Evolutionary conservation across 2,329 filamentous ascomycete genomes (phyloP), one percentile per base, ranked within the genome.

Genomic region (Phyllosticta citribraziliensis): DNA sequence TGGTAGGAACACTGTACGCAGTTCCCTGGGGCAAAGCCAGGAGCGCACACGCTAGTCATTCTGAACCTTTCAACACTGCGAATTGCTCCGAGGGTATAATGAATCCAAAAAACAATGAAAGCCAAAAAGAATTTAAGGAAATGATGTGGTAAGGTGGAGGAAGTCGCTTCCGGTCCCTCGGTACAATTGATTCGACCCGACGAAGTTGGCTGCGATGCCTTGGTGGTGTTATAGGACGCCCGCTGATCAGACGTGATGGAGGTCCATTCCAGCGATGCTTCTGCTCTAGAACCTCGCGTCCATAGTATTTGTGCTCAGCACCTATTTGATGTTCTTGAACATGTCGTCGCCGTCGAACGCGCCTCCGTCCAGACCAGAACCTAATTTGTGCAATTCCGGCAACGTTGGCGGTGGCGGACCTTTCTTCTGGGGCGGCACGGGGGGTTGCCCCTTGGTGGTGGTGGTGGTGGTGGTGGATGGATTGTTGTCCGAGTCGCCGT

Each of bases 391-490:
- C 59, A 75, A 70, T 58, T 73, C 72, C 10, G 74, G 74, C 35
- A 76, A 65, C 14, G 72, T 72, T 27, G 74, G 74, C n/a, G 74
- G 70, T 22, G 73, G 74, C 22, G 73, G 73, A 3, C 70, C 72
- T 63, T 72, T 71, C 63, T 69, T 68, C 64, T 66, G 64, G 3
- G 66, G 60, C 40, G 68, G 69, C 64, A 65, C 64, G 2, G 66
- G 62, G 35, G 65, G 64, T 10, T 51, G 55, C 55, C 40, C 27
- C 55, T 55, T 30, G 2, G 17, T 54, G 57, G 40, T 58, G 14
- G 27, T 53, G 19, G 19, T 30, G 9, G 17, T 54, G 57, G 40
- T 58, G 14, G 19, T 53, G 19, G 19, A 5, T n/a, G 17, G 40
- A 47, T 47, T 47, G n/a, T 63, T 52, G n/a, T 54, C 47, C 3